A percentile compares a stretch with the other conserved stretches of the same genome.
phyloP scores from a whole-genome alignment of 768 basidiomycete species.

The Baorangia bicolor region DNA sequence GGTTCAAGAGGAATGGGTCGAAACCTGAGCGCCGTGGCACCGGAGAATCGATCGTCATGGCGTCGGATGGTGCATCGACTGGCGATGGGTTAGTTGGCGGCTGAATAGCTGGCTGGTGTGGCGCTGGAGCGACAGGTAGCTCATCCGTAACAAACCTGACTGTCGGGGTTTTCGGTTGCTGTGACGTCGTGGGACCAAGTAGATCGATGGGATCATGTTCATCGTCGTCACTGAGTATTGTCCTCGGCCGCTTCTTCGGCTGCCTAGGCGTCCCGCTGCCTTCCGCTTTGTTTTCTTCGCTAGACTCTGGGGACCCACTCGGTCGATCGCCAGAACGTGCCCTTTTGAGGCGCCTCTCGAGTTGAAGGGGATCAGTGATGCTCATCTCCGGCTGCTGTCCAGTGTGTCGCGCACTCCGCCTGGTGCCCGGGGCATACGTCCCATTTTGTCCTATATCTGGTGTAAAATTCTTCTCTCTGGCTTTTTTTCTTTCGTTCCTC shows the following conservation, averaged over 20 bases:
- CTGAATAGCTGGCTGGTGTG: neutral
- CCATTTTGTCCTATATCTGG: constrained; percentile 29
- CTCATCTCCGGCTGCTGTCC: constrained; percentile 68
- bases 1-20: constrained; percentile 53
- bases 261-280: constrained; percentile 37
- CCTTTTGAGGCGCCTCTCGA: constrained; percentile 75
- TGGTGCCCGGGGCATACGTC: constrained; percentile 47
- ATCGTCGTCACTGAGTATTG: constrained; percentile 42
- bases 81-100: neutral
- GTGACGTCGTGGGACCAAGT: constrained; percentile 25
- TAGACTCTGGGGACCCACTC: constrained; percentile 44
- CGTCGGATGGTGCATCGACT: constrained; percentile 6
- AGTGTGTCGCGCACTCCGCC: constrained; percentile 72
- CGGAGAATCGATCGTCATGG: constrained; percentile 41
- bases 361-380: constrained; percentile 71
- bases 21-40: constrained; percentile 43
- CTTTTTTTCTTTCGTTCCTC: constrained; percentile 47
- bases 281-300: constrained; percentile 48
- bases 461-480: constrained; percentile 31
- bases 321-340: constrained; percentile 58
- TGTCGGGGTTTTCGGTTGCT: constrained; percentile 33
- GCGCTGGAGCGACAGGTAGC: constrained; percentile 13
- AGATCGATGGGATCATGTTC: constrained; percentile 52
- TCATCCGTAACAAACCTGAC: constrained; percentile 52
- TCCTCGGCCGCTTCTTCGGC: constrained; percentile 55